Percentiles rank a stretch among this genome's conserved stretches.
phyloP scores from a whole-genome alignment of 306 rosid species.

The Sindora glabra region DNA sequence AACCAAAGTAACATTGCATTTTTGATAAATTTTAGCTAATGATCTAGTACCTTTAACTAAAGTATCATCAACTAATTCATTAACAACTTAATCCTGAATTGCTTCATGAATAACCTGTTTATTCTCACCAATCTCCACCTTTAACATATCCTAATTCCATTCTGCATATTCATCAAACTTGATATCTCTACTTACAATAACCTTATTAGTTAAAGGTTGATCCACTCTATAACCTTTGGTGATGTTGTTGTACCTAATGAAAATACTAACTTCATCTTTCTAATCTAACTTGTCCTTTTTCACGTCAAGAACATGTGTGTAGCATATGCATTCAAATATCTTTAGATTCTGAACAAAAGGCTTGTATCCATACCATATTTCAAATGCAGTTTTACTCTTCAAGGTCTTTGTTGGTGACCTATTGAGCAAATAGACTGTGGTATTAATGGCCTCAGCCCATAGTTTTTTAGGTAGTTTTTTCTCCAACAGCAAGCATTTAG shows the following conservation, averaged over 20 bases:
- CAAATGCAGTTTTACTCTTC: neutral
- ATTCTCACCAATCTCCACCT: no score
- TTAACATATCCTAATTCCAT: no score
- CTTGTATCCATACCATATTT: neutral
- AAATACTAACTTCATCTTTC: neutral
- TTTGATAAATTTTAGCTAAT: no score
- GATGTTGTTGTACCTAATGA: neutral
- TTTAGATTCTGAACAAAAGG: neutral
- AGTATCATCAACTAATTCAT: no score
- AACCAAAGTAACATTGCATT: no score
- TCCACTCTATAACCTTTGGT: neutral
- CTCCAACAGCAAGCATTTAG: neutral
- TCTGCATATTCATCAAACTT: no score
- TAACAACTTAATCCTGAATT: no score
- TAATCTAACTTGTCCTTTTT: neutral
- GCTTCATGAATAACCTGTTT: no score
- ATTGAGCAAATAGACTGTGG: neutral
- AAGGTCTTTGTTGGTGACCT: no score
- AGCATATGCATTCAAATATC: neutral
- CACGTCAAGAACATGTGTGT: no score
- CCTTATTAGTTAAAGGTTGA: neutral
- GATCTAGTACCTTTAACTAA: no score
- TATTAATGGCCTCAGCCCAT: neutral
- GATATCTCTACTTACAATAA: no score
- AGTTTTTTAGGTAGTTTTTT: neutral